A percentile compares a stretch with the other conserved stretches of the same genome.
Conservation (phyloP, 2,329 filamentous ascomycete species). For the Pyrenochaeta sp. region DNA sequence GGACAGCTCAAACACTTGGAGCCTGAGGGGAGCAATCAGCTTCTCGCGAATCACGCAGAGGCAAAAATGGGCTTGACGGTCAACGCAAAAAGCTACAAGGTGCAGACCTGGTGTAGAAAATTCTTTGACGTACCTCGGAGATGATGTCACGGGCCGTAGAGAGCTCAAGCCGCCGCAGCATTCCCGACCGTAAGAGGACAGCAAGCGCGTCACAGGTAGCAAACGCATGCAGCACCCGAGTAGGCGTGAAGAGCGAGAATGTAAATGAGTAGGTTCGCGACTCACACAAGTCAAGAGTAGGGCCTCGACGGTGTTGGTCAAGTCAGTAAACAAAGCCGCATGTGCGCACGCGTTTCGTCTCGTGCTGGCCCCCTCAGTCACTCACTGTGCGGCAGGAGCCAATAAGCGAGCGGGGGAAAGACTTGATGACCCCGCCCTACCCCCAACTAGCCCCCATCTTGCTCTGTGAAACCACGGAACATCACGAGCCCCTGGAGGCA, state of each 20-base stretch:
- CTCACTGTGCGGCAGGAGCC: slow-evolving; percentile 20
- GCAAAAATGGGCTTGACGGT: neutral
- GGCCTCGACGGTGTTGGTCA: neutral
- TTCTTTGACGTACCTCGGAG: slow-evolving; percentile 35
- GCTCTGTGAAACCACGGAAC: slow-evolving; percentile 3
- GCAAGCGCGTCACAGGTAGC: neutral
- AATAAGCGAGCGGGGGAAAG: slow-evolving; percentile 24
- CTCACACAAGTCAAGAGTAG: neutral
- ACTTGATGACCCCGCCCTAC: slow-evolving; percentile 20
- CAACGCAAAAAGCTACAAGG: neutral
- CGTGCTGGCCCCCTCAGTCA: slow-evolving; percentile 11
- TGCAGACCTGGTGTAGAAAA: slow-evolving; percentile 10
- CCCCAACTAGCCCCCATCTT: slow-evolving; percentile 3
- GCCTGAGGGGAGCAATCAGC: slow-evolving; percentile 1
- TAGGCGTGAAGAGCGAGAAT: slow-evolving; percentile 1
- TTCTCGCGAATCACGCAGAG: neutral
- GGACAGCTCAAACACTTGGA: neutral
- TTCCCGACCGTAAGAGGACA: neutral
- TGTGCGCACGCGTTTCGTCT: slow-evolving; percentile 34
- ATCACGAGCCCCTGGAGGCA: slow-evolving; percentile 15
- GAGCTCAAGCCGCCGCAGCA: neutral
- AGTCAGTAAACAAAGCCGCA: slow-evolving; percentile 10
- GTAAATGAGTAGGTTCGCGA: neutral
- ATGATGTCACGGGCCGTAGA: slow-evolving; percentile 33
- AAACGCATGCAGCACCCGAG: neutral